Evolutionary conservation across 768 basidiomycete genomes (phyloP), one percentile per base, ranked within the genome.

Genomic region (Boletellus ananas): DNA sequence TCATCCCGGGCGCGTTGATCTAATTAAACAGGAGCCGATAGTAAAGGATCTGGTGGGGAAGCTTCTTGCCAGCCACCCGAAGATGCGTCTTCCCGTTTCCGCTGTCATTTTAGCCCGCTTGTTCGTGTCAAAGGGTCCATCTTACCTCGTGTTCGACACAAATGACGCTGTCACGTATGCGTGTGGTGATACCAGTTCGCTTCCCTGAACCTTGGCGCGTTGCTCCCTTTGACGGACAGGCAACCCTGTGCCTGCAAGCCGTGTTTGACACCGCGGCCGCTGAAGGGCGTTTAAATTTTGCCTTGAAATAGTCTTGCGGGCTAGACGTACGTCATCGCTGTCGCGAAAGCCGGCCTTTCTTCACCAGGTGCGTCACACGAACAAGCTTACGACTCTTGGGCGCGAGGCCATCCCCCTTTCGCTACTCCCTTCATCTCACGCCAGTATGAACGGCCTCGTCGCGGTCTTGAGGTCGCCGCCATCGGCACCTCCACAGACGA

Each of bases 301-400:
- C 59, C 51, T 64, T 36, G 54, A 58, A 52, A 56, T 55, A 57
- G 50, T 52, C 45, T 45, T 31, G 42, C 48, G 47, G 49, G 43
- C 50, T 35, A 23, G 35, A 23, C 47, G 66, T 68, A 66, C 62
- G 68, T 68, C 68, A 68, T 51, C n/a, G 29, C 55, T 61, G 37
- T 54, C 53, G 47, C 50, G 48, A 47, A 50, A 10, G 42, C 33
- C 51, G 47, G 36, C 52, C 35, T 41, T 51, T 51, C 40, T 39
- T 54, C 52, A 42, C 34, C 43, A 39, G 37, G 48, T 20, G 41
- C 48, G 46, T 43, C 36, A 41, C 43, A 43, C 51, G 43, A 50
- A 43, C 37, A n/a, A 38, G 36, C 20, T 54, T 55, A 56, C 47
- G 60, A 55, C 43, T 51, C 36, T 36, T 40, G 42, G 49, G 52